Conservation (phyloP, 2,329 filamentous ascomycete genomes). For the Ascochyta viciae-villosae region DNA sequence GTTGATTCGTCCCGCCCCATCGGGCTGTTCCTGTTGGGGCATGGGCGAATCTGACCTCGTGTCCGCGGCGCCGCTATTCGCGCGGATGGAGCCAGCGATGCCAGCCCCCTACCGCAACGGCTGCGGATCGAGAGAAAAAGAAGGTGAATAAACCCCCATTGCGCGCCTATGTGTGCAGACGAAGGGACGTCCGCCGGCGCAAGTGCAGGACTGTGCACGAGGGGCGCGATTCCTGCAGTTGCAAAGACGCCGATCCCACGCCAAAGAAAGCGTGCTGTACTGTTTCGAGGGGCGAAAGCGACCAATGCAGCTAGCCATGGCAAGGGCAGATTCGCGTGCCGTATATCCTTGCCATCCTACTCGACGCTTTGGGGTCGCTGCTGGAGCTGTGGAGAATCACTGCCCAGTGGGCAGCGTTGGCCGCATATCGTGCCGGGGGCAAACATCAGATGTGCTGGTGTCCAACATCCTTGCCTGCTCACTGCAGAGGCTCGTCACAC, state of each 20-base stretch:
- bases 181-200: slow-evolving; percentile 18
- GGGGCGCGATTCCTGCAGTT: slow-evolving; percentile 9
- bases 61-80: slow-evolving; percentile 30
- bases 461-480: slow-evolving; percentile 17
- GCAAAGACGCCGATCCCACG: slow-evolving; percentile 14
- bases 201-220: slow-evolving; percentile 10
- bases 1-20: slow-evolving; percentile 29
- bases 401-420: slow-evolving; percentile 18
- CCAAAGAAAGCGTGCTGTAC: slow-evolving; percentile 18
- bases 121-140: slow-evolving; percentile 28
- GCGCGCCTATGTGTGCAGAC: slow-evolving; percentile 9
- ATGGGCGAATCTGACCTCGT: slow-evolving; percentile 31
- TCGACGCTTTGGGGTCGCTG: slow-evolving; percentile 20
- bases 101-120: slow-evolving; percentile 30
- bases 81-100: slow-evolving; percentile 31
- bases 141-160: slow-evolving; percentile 3
- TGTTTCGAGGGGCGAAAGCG: slow-evolving; percentile 16
- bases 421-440: slow-evolving; percentile 15
- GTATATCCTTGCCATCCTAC: slow-evolving; percentile 29
- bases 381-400: slow-evolving; percentile 21
- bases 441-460: slow-evolving; percentile 18
- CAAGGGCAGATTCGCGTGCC: slow-evolving; percentile 30
- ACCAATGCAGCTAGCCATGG: slow-evolving; percentile 31
- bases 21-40: slow-evolving; percentile 25
- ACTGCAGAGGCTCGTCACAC: slow-evolving; percentile 22